Conservation (phyloP, 2,329 filamentous ascomycete genomes). For the Neonectria ditissima region DNA sequence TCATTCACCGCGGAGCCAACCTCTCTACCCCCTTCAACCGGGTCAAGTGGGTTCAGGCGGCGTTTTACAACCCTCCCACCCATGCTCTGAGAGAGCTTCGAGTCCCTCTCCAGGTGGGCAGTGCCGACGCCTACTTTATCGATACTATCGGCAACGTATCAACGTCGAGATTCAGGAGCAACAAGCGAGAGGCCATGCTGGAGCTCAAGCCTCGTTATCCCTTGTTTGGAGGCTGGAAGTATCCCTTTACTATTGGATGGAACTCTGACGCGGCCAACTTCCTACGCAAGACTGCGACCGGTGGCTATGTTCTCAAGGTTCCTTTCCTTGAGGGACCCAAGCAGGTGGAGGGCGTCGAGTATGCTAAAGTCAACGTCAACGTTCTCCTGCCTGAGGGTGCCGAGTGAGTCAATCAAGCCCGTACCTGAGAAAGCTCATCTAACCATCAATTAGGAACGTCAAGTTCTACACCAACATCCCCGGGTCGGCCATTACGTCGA, state of each 20-base stretch:
- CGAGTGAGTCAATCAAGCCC: conserved; percentile 66
- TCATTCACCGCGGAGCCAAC: conserved; percentile 88
- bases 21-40: conserved; percentile 79
- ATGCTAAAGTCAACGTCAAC: conserved; percentile 82
- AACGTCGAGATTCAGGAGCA: conserved; percentile 87
- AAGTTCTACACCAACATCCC: conserved; percentile 82
- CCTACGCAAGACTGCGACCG: conserved; percentile 73
- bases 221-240: conserved; percentile 98
- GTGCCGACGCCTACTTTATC: conserved; percentile 90
- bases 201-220: conserved; percentile 95
- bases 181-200: conserved; percentile 81
- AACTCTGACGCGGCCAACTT: conserved; percentile 85
- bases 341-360: conserved; percentile 86
- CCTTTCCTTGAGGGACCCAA: conserved; percentile 95
- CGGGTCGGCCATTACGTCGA: conserved; percentile 67
- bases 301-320: conserved; percentile 87
- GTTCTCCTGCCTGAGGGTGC: conserved; percentile 93
- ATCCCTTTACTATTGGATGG: conserved; percentile 97
- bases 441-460: conserved; percentile 74
- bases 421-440: conserved; percentile 29
- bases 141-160: conserved; percentile 98
- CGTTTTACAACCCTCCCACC: conserved; percentile 81
- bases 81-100: conserved; percentile 85
- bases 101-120: conserved; percentile 83
- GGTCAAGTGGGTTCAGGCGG: conserved; percentile 78